phyloP scores from a whole-genome alignment of 2,329 filamentous ascomycete genomes.

The Fusarium torreyae region DNA sequence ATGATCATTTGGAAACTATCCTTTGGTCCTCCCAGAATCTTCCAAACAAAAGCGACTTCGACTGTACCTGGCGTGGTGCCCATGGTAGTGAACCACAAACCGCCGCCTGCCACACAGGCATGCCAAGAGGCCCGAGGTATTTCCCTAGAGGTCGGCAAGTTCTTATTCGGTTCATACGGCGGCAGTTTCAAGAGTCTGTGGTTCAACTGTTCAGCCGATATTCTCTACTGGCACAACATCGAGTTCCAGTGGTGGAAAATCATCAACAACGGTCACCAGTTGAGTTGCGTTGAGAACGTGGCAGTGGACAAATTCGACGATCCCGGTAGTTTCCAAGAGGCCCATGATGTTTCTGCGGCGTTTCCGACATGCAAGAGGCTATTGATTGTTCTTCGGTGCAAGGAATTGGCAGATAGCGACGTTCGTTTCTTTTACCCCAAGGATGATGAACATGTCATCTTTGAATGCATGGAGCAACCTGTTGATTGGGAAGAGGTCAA shows the following conservation, averaged over 20 bases:
- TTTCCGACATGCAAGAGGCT: neutral
- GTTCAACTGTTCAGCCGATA: constrained; percentile 7
- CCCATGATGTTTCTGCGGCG: neutral
- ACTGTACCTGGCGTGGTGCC: neutral
- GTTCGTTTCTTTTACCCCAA: constrained; percentile 1
- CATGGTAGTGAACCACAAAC: constrained; percentile 17
- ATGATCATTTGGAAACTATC: constrained; percentile 5
- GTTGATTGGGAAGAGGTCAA: neutral
- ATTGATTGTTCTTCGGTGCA: neutral
- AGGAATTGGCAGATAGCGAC: neutral
- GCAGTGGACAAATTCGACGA: neutral
- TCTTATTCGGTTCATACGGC: constrained; percentile 1
- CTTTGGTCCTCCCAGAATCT: constrained; percentile 10
- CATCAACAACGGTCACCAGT: neutral
- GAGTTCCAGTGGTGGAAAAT: neutral
- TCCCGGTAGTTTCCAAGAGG: no score
- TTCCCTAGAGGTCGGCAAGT: neutral
- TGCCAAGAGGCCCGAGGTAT: constrained; percentile 11
- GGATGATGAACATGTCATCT: neutral
- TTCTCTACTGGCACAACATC: constrained; percentile 10
- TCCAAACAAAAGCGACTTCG: neutral
- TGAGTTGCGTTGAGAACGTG: constrained; percentile 1
- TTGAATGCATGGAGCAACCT: neutral
- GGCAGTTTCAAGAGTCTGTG: constrained; percentile 9
- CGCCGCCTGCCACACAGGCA: constrained; percentile 10